Base-by-base conservation (phyloP, 1,139 yeast genomes). In the Chernovozyma sophiae-reginae region DNA sequence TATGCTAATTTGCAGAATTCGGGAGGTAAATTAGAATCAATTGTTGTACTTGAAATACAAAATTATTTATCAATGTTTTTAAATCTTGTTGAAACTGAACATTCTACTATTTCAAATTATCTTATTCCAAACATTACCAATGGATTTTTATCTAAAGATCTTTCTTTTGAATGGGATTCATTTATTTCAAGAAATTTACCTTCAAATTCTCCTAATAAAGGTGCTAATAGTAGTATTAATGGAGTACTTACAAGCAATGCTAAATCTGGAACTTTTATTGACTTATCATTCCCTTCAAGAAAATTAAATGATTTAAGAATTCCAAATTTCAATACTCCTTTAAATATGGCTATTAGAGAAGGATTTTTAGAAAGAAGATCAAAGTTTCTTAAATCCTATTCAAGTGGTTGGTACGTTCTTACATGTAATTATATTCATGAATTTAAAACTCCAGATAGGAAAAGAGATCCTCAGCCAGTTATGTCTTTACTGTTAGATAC, bases 401-500 rank as follows among this genome's bases (percentile, higher is more conserved):
- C 95, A 4, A 77, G 81, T 47, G 95, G 95, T 4, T 92, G 86
- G 80, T 94, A 89, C 56, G 96, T 92, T 23, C 68, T 92, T 47
- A 89, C 98, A 2, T 85, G 97, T 40, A 79, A 81, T 41, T 90
- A 78, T 52, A 66, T 92, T 40, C 97, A 92, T 56, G 98, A 92
- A 62, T 86, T 92, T 62, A 90, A 89, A 63, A 69, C 90, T 1
- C 62, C 78, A 6, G 96, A 90, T 58, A 74, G 96, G 38, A 83
- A 81, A 49, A 83, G 77, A 52, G 97, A 90, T 56, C 79, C 86
- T 38, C 58, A 72, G n/a, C 98, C 98, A 2, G 82, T 86, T 14
- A 81, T 87, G 84, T 89, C 97, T 0, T 65, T 92, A 40, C 75
- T 87, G 16, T 70, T 92, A 41, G 86, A 80, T 50, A 87, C 86